phyloP scores from a whole-genome alignment of 352 stramenopile genomes.

The Hyaloperonospora arabidopsidis region DNA sequence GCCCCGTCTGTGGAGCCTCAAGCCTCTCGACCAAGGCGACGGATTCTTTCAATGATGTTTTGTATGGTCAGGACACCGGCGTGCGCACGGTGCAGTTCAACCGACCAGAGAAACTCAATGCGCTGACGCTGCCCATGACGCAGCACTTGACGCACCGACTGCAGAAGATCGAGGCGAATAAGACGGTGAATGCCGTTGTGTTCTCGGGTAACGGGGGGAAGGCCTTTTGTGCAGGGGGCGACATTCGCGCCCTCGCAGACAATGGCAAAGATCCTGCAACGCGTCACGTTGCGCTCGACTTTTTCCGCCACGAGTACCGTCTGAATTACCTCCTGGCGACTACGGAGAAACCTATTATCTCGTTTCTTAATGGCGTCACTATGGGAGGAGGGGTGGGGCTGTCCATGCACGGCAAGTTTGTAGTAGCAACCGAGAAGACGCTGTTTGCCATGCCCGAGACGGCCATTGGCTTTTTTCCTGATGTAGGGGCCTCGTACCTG shows the following conservation, averaged over 20 bases:
- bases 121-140: conserved; percentile 88
- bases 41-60: conserved; percentile 52
- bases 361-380: conserved; percentile 95
- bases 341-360: conserved; percentile 85
- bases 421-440: conserved; percentile 95
- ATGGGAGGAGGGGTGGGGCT: conserved; percentile 98
- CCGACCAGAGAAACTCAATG: conserved; percentile 88
- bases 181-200: conserved; percentile 71
- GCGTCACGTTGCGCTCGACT: conserved; percentile 73
- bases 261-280: conserved; percentile 65
- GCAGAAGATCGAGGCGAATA: conserved; percentile 69
- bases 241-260: conserved; percentile 89
- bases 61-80: conserved; percentile 70
- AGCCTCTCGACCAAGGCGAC: conserved; percentile 34
- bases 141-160: conserved; percentile 84
- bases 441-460: conserved; percentile 99
- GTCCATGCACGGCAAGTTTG: conserved; percentile 94
- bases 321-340: conserved; percentile 88
- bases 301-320: conserved; percentile 94
- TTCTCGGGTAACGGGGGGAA: conserved; percentile 76
- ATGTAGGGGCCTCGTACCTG: conserved; percentile 92
- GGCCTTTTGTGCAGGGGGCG: conserved; percentile 93
- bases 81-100: conserved; percentile 86
- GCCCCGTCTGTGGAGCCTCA: not conserved
- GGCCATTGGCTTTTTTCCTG: conserved; percentile 96